phyloP scores from a whole-genome alignment of 805 yeast species.

The Yamadazyma sp. region DNA sequence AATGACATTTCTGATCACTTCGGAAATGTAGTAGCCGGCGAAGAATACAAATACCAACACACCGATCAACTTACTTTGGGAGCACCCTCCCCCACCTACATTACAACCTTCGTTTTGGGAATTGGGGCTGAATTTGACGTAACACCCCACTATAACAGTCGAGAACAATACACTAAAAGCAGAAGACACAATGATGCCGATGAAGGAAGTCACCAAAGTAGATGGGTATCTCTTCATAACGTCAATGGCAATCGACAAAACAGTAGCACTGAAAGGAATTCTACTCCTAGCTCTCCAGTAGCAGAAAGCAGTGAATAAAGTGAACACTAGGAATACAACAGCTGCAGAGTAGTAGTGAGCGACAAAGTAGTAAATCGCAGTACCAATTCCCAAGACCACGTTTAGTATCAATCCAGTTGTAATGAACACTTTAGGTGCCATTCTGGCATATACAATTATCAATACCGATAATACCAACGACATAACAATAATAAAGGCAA shows the following conservation, averaged over 20 bases:
- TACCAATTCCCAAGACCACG: slow-evolving; percentile 66
- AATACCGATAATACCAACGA: slow-evolving; percentile 56
- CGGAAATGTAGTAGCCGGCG: slow-evolving; percentile 81
- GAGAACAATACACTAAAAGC: slow-evolving; percentile 67
- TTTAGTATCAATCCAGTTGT: slow-evolving; percentile 66
- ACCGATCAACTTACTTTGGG: slow-evolving; percentile 60
- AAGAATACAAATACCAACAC: slow-evolving; percentile 71
- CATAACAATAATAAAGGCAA: slow-evolving; percentile 62
- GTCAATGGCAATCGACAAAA: slow-evolving; percentile 69
- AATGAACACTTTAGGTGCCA: slow-evolving; percentile 67
- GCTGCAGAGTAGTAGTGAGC: slow-evolving; percentile 78
- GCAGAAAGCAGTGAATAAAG: slow-evolving; percentile 62
- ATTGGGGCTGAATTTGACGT: slow-evolving; percentile 71
- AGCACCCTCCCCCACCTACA: slow-evolving; percentile 55
- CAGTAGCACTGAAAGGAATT: slow-evolving; percentile 73
- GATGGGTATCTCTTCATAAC: slow-evolving; percentile 76
- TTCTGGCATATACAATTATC: slow-evolving; percentile 61
- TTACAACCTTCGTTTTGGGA: slow-evolving; percentile 52
- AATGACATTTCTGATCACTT: slow-evolving; percentile 75
- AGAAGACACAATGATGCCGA: slow-evolving; percentile 61
- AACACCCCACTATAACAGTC: slow-evolving; percentile 68
- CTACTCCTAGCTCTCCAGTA: slow-evolving; percentile 71
- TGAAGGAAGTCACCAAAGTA: slow-evolving; percentile 55
- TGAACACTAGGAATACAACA: slow-evolving; percentile 66
- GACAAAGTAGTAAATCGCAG: slow-evolving; percentile 71